Percentiles rank a stretch among this genome's conserved stretches.
These are phyloP conservation scores for Moricandia moricandioides DNA, from an alignment of 345 rosid genomes.

Conservation along the genomic window DNA sequence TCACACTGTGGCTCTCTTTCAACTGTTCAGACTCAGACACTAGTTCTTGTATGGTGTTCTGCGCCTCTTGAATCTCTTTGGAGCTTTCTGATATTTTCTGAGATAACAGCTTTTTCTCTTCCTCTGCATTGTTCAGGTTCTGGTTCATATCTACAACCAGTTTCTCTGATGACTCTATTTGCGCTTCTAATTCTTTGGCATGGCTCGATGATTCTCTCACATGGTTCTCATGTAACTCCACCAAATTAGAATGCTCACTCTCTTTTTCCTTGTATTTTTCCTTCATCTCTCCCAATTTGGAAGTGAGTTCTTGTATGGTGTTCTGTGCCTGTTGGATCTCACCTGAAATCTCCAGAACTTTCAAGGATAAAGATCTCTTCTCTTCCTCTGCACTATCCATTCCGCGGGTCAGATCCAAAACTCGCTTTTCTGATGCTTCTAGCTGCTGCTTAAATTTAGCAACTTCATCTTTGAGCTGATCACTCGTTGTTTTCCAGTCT, in stretches of 20 bases:
- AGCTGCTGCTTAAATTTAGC: slow-evolving; percentile 48
- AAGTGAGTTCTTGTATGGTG: slow-evolving; percentile 38
- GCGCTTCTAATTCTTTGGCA: slow-evolving; percentile 25
- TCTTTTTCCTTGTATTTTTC: slow-evolving; percentile 60
- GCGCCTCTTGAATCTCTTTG: slow-evolving; percentile 51
- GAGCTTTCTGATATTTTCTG: slow-evolving; percentile 46
- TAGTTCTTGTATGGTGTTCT: slow-evolving; percentile 41
- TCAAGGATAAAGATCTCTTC: slow-evolving; percentile 50
- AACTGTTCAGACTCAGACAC: slow-evolving; percentile 44
- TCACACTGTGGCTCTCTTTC: slow-evolving; percentile 47
- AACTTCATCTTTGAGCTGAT: slow-evolving; percentile 46
- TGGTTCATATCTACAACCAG: slow-evolving; percentile 43
- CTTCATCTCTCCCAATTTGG: slow-evolving; percentile 46
- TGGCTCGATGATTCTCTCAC: slow-evolving; percentile 45
- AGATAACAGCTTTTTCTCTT: slow-evolving; percentile 55
- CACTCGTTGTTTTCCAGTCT: slow-evolving; percentile 42
- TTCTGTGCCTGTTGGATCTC: slow-evolving; percentile 52
- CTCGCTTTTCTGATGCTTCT: slow-evolving; percentile 54
- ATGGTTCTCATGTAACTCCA: slow-evolving; percentile 48
- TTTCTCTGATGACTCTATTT: slow-evolving; percentile 57
- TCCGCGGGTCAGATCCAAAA: slow-evolving; percentile 43
- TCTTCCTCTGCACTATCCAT: slow-evolving; percentile 48
- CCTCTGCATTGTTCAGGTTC: slow-evolving; percentile 43
- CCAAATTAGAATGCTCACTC: slow-evolving; percentile 48
- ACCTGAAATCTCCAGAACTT: slow-evolving; percentile 50